Base-by-base conservation (phyloP, 805 yeast species). In the Candida ponderosae region DNA sequence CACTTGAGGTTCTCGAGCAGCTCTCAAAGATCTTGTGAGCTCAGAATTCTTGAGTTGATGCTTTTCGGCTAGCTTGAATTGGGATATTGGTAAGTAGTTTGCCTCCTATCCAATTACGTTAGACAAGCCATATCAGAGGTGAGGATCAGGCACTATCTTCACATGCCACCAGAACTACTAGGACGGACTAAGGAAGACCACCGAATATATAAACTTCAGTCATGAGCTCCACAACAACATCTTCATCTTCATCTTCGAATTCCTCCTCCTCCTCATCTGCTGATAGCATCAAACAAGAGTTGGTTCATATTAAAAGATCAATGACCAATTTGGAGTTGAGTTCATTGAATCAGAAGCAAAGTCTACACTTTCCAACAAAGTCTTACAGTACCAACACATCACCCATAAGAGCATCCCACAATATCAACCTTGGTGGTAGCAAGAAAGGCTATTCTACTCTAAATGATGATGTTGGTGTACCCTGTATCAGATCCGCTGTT, bases 261-360 rank as follows among this genome's bases (percentile, higher is more conserved):
- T 24, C 14, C 14, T 24, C 33, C 11, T 32, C 26, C 6, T 29
- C 35, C 10, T 38, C 44, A 18, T 24, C 36, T 10, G 30, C 18
- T 15, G 45, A 41, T 15, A 41, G 43, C 20, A 37, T 31, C 3
- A 14, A 32, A 5, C 39, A 29, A 14, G 40, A 41, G 19, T 36
- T 41, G 35, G 6, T 4, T 13, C 14, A 14, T 13, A 9, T 24
- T 5, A 24, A 11, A 6, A 24, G 28, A 24, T 11, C 28, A 13
- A 14, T 24, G n/a, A 24, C 28, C 13, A 24, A 24, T 24, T 11
- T 13, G 5, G 28, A 24, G 2, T 24, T 24, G 13, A 32, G 16
- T 6, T 41, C 45, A 10, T 33, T 40, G 11, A 29, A 18, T 10
- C 24, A 29, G 18, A 32, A 23, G 29, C 14, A 32, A 24, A 24